Base-by-base conservation (phyloP, 2,329 filamentous ascomycete genomes). In the Curvularia verruculosa region DNA sequence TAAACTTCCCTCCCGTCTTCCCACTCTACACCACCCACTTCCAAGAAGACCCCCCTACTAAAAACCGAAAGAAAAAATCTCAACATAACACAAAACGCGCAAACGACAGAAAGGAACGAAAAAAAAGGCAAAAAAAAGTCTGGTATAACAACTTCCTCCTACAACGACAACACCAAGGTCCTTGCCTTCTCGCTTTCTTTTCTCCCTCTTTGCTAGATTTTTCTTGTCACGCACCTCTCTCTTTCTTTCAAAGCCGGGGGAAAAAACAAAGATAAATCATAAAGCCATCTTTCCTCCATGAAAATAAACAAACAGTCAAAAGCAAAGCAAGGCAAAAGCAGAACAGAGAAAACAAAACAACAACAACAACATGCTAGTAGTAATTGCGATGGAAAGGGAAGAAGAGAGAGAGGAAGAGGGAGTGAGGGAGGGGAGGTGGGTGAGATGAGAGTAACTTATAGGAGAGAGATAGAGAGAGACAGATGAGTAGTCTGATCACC, bases 221-320 rank as follows among this genome's bases (percentile, higher is more conserved):
- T n/a, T 47, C 44, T 23, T 47, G 19, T 34, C 18, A 10, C 21
- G 3, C n/a, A n/a, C n/a, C n/a, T n/a, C n/a, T 40, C 19, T 34
- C 23, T 19, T 36, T 47, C 19, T 34, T 36, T 10, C n/a, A n/a
- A 6, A 21, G 5, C 37, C 19, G 3, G 6, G 13, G 23, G 23
- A 1, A 40, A 13, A 24, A 7, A 36, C 6, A 36, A 23, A 24
- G 18, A 47, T 36, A 47, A 36, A 36, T 48, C 45, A 48, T 36
- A 48, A 36, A 36, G 19, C 37, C 45, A 36, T 48, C 31, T 37
- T 36, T 48, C 31, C 45, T 37, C 45, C 31, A 23, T 28, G 21
- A n/a, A 47, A 47, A 47, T 10, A 6, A 45, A 9, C 10, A 23
- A n/a, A n/a, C n/a, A n/a, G n/a, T n/a, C n/a, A n/a, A n/a, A n/a